phyloP scores from a whole-genome alignment of 2,329 filamentous ascomycete genomes.

The Trichophyton simii region DNA sequence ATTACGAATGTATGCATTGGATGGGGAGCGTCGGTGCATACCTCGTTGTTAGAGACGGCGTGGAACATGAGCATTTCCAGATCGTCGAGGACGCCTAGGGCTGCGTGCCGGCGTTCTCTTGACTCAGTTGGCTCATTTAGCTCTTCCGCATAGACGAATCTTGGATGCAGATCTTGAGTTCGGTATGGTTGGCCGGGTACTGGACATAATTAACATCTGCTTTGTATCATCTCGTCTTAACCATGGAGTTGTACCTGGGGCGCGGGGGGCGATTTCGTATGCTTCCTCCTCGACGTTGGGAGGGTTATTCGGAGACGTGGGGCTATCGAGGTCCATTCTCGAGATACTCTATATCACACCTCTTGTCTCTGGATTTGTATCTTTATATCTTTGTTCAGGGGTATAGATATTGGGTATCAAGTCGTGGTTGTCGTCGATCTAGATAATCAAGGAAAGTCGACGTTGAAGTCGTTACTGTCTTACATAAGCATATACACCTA shows the following conservation, averaged over 20 bases:
- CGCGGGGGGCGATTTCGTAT: not conserved
- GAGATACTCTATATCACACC: not conserved
- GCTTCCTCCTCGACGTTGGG: not conserved
- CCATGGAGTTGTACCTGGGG: not conserved
- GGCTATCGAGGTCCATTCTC: not conserved
- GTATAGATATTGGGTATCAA: not conserved
- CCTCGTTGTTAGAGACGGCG: slow-evolving; percentile 27
- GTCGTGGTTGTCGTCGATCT: not conserved
- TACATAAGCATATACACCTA: not conserved
- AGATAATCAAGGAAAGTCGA: not conserved
- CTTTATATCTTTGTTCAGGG: not conserved
- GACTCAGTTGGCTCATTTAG: slow-evolving; percentile 16
- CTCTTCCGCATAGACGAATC: slow-evolving; percentile 2
- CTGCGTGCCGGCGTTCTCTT: slow-evolving; percentile 27
- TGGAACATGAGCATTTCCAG: slow-evolving; percentile 31
- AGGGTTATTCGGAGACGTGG: not conserved
- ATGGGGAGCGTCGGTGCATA: slow-evolving; percentile 13
- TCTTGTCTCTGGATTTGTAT: not conserved
- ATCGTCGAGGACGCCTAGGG: slow-evolving; percentile 27
- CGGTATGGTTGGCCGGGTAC: not conserved
- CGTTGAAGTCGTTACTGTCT: not conserved
- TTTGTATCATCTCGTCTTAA: not conserved
- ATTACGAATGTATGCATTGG: not conserved
- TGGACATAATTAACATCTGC: not conserved
- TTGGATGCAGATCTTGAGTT: not conserved